These are phyloP conservation scores for Hanseniaspora opuntiae DNA, from an alignment of 805 yeast genomes.

Conservation along the genomic window DNA sequence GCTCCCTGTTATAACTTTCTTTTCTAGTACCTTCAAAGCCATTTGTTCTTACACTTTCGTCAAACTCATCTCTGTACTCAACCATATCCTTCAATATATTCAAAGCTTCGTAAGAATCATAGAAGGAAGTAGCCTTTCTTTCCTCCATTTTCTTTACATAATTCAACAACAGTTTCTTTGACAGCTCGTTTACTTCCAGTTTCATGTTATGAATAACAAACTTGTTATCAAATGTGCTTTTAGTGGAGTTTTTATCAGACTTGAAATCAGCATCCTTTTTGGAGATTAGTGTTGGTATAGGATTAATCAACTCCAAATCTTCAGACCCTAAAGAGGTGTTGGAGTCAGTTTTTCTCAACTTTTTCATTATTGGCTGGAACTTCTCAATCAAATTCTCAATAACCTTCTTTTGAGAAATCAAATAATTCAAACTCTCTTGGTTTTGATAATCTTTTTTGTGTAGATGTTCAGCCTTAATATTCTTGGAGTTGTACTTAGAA, in stretches of 20 bases:
- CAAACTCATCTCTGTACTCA: slow-evolving; percentile 13
- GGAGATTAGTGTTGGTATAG: slow-evolving; percentile 3
- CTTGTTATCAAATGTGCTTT: slow-evolving; percentile 38
- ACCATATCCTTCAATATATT: slow-evolving; percentile 34
- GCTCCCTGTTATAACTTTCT: slow-evolving; percentile 12
- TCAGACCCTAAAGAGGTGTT: slow-evolving; percentile 3
- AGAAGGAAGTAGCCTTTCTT: slow-evolving; percentile 31
- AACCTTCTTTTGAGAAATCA: neutral
- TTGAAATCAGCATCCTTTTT: neutral
- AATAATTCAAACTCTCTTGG: neutral
- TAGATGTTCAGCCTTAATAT: neutral
- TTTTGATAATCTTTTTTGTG: neutral
- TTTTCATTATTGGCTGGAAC: neutral
- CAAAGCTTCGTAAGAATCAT: slow-evolving; percentile 38
- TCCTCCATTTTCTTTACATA: slow-evolving; percentile 35
- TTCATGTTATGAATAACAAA: slow-evolving; percentile 45
- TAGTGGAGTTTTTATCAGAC: neutral
- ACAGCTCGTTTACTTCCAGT: slow-evolving; percentile 39
- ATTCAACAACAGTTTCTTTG: slow-evolving; percentile 36
- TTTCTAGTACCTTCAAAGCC: slow-evolving; percentile 15
- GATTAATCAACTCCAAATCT: slow-evolving; percentile 9
- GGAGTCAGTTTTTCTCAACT: neutral
- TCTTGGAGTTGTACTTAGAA: neutral
- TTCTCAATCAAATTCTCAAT: slow-evolving; percentile 1
- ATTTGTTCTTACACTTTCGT: slow-evolving; percentile 12